A percentile compares a stretch with the other conserved stretches of the same genome.
Conservation (phyloP, 176 grass and related monocot genomes). For the Oryza nivara region DNA sequence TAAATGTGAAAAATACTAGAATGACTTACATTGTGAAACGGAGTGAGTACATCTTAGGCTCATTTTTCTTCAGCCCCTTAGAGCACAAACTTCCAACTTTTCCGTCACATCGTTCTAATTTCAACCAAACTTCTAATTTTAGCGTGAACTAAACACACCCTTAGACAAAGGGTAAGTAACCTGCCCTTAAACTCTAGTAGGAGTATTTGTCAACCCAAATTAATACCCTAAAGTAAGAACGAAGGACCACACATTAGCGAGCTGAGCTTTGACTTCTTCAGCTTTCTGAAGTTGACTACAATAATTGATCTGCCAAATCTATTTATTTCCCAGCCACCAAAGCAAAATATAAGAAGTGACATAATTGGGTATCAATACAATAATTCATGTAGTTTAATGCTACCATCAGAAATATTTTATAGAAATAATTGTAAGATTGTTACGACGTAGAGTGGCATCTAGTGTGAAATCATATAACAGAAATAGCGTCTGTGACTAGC, state of each 20-base stretch:
- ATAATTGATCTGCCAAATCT: conserved; percentile 26
- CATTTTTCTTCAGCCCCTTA: background rate
- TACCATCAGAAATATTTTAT: background rate
- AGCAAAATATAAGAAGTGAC: background rate
- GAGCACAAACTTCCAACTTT: too few relatives aligned
- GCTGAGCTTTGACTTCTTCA: background rate
- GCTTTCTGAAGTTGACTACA: background rate
- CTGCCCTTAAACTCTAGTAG: background rate
- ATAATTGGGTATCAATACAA: conserved; percentile 13
- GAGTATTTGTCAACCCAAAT: too few relatives aligned
- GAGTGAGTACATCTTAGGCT: background rate
- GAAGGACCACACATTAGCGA: background rate
- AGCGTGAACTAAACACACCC: too few relatives aligned
- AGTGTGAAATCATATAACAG: background rate
- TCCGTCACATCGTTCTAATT: too few relatives aligned
- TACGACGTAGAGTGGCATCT: background rate
- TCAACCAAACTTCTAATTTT: too few relatives aligned
- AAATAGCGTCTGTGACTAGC: background rate
- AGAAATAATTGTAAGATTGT: conserved; percentile 23
- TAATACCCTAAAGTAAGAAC: background rate
- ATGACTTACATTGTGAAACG: too few relatives aligned
- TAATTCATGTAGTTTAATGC: background rate
- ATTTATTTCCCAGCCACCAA: background rate
- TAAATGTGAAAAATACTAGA: too few relatives aligned
- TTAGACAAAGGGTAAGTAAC: background rate